Percentiles rank a stretch among this genome's conserved stretches.
Conservation (phyloP, 345 rosid genomes). For the Microthlaspi erraticum region DNA sequence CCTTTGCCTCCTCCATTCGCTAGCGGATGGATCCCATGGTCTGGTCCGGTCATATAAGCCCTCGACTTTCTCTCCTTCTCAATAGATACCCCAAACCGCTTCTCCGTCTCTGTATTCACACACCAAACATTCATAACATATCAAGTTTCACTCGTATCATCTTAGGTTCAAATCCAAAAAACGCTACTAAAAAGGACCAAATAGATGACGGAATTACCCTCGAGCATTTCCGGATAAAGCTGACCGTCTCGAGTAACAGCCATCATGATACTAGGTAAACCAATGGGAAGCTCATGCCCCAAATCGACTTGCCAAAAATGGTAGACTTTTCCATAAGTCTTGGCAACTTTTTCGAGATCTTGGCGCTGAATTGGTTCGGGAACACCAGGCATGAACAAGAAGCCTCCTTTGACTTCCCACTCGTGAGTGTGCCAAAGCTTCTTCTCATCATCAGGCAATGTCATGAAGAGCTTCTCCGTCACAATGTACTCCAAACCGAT, state of each 20-base stretch:
- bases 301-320: conserved; percentile 92
- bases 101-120: conserved; percentile 52
- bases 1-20: conserved; percentile 77
- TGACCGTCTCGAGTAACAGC: conserved; percentile 72
- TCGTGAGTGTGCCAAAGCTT: conserved; percentile 78
- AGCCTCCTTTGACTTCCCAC: conserved; percentile 84
- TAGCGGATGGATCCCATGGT: conserved; percentile 67
- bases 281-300: conserved; percentile 77
- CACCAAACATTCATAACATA: conserved; percentile 1
- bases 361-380: conserved; percentile 62
- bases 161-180: too few species aligned
- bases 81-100: conserved; percentile 54
- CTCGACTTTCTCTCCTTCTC: conserved; percentile 59
- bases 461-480: conserved; percentile 70
- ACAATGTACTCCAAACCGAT: conserved; percentile 79
- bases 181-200: not conserved
- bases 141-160: too few species aligned
- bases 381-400: conserved; percentile 71
- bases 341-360: conserved; percentile 71
- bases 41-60: conserved; percentile 65
- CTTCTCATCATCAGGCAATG: conserved; percentile 74
- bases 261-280: conserved; percentile 79
- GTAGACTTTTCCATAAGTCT: conserved; percentile 71
- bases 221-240: conserved; percentile 55
- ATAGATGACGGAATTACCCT: conserved; percentile 33